Evolutionary conservation across 768 basidiomycete genomes (phyloP), one percentile per base, ranked within the genome.

Genomic region (Lentinula raphanica): DNA sequence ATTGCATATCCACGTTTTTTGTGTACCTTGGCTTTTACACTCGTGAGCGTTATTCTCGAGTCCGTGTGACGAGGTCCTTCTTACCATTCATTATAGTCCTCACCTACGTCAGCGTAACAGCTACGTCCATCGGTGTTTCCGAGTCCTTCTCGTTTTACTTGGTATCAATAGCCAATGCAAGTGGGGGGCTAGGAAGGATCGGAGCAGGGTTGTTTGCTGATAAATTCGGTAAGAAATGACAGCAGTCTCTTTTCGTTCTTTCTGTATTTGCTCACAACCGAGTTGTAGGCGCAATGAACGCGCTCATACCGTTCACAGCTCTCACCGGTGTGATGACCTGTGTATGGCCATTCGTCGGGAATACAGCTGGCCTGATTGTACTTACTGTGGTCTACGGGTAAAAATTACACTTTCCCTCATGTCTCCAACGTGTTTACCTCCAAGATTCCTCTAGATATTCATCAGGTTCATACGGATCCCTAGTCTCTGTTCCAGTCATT

Each of bases 1-100:
- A 85, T 65, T 84, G 83, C 46, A 13, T 77, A 2, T 82, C 87
- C 0, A 78, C 79, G 0, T 78, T 84, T 57, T 65, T 82, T 21
- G 71, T 69, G 13, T 90, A 86, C 68, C 77, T 92, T 12, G 90
- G 89, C 3, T 67, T 91, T 11, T 91, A 89, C 65, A 88, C 87
- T 0, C 70, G 87, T 80, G 46, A 49, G 73, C 67, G 2, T 54
- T 39, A 2, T 54, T 36, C 51, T 3, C 45, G 6, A 32, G 31
- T 56, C 17, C 39, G 19, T n/a, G 2, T 56, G 15, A 8, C 13
- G 23, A 23, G 21, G 28, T 29, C 27, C 36, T 59, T 21, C 59
- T 59, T 64, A 25, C 58, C 70, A 72, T 1, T 71, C 39, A 72
- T n/a, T 38, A 9, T 62, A 87, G 86, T 84, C n/a, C 67, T 90